Evolutionary conservation across 164 flowering plant genomes (phyloP), one percentile per base, ranked within the genome.

Genomic region (Magnolia changhungtana): DNA sequence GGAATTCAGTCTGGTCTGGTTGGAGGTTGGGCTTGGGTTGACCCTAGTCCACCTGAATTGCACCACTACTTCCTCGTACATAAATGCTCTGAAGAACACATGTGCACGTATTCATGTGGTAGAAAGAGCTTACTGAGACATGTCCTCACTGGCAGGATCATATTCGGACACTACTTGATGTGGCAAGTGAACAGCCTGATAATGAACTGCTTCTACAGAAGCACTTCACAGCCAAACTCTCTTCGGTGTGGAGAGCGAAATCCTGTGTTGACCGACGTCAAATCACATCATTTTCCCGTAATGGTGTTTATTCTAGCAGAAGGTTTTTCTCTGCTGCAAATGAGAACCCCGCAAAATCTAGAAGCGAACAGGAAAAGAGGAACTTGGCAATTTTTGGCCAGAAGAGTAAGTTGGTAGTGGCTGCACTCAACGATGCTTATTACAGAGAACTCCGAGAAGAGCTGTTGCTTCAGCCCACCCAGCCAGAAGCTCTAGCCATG

Each of bases 171-270:
- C 80, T 96, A 76, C 81, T 96, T 80, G 91, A 89, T 80, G 80
- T 87, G 81, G 86, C 89, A 52, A 83, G 90, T 75, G 92, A 91
- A 81, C 84, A 83, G 76, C 88, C 91, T 29, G 91, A 96, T 83
- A 78, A 81, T 75, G 99, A 94, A 78, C 81, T 85, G 9, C 89
- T 94, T 20, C 86, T 94, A 79, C 99, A 94, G 77, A 91, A 85
- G 77, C 99, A 96, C 83, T 96, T 94, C 80, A 89, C 92, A 77
- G 93, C 94, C 23, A 69, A 94, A 75, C 92, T 96, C 69, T 85
- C 97, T 77, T 83, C 98, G 66, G 87, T 87, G 9, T 96, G 99
- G 98, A 90, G 86, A 82, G 76, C 78, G 59, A 77, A 76, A 67
- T 76, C 84, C 51, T 82, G 79, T n/a, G 21, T 16, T 50, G 81